phyloP scores from a whole-genome alignment of 2,329 filamentous ascomycete genomes.

The Davidsoniella neocaledoniae region DNA sequence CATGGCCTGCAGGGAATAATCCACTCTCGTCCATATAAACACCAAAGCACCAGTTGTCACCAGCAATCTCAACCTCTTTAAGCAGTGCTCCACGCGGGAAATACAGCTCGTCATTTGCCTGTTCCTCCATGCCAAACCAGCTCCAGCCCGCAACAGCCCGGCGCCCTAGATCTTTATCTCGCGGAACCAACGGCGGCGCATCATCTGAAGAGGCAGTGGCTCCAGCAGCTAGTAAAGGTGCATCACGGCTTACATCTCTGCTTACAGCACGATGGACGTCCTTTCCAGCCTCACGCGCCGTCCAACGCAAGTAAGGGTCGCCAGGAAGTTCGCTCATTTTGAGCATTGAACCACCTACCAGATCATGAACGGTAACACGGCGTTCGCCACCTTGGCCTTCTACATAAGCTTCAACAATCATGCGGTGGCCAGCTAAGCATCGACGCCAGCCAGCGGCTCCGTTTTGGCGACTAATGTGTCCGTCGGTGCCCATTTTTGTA shows the following conservation, averaged over 20 bases:
- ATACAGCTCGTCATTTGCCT: constrained; percentile 54
- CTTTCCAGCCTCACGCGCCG: constrained; percentile 2
- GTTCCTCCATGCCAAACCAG: constrained; percentile 49
- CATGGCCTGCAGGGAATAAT: constrained; percentile 67
- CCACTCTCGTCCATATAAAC: constrained; percentile 68
- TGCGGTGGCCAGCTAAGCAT: constrained; percentile 65
- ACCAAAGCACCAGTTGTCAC: constrained; percentile 81
- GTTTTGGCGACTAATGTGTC: constrained; percentile 56
- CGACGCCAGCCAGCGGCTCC: constrained; percentile 69
- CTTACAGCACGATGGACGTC: constrained; percentile 3
- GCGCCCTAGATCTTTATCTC: constrained; percentile 5
- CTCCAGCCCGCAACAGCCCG: constrained; percentile 52
- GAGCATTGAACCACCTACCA: constrained; percentile 62
- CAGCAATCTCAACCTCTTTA: constrained; percentile 68
- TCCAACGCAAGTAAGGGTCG: constrained; percentile 3
- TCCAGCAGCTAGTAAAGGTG: neutral
- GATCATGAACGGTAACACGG: constrained; percentile 49
- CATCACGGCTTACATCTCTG: constrained; percentile 31
- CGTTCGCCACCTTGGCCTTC: constrained; percentile 49
- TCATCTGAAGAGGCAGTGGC: neutral
- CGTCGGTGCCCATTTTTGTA: constrained; percentile 41
- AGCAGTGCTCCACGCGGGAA: constrained; percentile 78
- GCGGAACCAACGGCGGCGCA: neutral
- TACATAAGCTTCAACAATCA: constrained; percentile 64
- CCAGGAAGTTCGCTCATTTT: constrained; percentile 19